Base-by-base conservation (phyloP, 768 basidiomycete genomes). In the Sporobolomyces pararoseus region DNA sequence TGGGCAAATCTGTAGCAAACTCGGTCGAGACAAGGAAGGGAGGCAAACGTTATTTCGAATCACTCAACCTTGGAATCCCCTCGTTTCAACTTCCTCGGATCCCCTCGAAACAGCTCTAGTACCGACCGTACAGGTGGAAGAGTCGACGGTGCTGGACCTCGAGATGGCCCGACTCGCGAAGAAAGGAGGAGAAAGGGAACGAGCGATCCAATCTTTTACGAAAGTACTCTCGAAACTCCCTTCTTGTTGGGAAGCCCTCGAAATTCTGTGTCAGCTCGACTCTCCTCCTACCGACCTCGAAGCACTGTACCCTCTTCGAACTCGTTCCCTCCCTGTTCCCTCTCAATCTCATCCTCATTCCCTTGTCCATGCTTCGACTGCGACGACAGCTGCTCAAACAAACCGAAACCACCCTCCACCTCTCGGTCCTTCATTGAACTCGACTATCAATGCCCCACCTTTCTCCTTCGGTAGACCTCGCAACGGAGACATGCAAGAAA, bases 171-270 rank as follows among this genome's bases (percentile, higher is more conserved):
- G 81, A 46, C 85, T 87, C 79, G 89, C 91, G 37, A 76, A 87
- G 77, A 89, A 88, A 79, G 90, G 88, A 57, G 90, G 91, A 78
- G 83, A 89, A 67, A 84, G 84, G 4, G 87, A 88, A 63, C 84
- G 85, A 73, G 92, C 92, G n/a, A 81, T 83, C 31, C 76, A 80
- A 63, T 87, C 86, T 76, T 94, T 88, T 79, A 83, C 83, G 53
- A 84, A 86, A 67, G 89, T 91, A 32, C 82, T 96, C 69, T 78
- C 82, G 19, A 78, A 86, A 54, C 87, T 91, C 77, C 89, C 90
- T 37, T 84, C 90, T 78, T 80, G 93, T 63, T 95, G 91, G 91
- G 92, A 96, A 78, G 92, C 92, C 7, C 89, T 92, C 76, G 90
- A 92, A 77, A 91, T 90, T 0, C 79, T 96, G 39, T 95, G 92